Evolutionary conservation across 2,329 filamentous ascomycete genomes (phyloP).

Genomic region (Fusarium torulosum): DNA sequence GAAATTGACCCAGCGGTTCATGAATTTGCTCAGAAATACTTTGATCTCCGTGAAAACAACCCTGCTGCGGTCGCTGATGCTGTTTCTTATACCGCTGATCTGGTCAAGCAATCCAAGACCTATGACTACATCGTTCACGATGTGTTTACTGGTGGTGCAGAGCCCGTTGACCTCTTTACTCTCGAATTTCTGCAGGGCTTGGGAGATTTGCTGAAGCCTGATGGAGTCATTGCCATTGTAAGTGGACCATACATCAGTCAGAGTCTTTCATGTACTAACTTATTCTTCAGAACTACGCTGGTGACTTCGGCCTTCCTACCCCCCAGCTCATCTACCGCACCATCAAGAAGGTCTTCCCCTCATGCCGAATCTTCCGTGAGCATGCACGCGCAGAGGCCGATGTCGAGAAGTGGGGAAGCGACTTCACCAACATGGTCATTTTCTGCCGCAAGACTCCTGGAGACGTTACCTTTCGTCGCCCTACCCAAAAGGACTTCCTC

Average conservation of each 20-base stretch:
- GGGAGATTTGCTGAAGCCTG: slow-evolving; percentile 75
- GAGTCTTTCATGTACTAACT: slow-evolving; percentile 28
- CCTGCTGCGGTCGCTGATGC: slow-evolving; percentile 87
- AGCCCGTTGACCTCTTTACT: slow-evolving; percentile 90
- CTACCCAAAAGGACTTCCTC: slow-evolving; percentile 75
- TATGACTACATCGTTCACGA: slow-evolving; percentile 98
- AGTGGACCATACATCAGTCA: slow-evolving; percentile 50
- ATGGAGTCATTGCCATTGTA: slow-evolving; percentile 90
- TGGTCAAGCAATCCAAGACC: slow-evolving; percentile 59
- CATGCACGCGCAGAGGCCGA: slow-evolving; percentile 64
- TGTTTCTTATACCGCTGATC: slow-evolving; percentile 71
- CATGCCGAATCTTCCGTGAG: slow-evolving; percentile 92
- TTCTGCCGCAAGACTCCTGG: slow-evolving; percentile 80
- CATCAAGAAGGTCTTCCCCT: slow-evolving; percentile 84
- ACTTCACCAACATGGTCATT: slow-evolving; percentile 97
- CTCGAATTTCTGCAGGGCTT: slow-evolving; percentile 83
- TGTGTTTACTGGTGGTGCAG: slow-evolving; percentile 96
- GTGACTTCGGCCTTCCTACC: slow-evolving; percentile 82
- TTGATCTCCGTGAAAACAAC: slow-evolving; percentile 81
- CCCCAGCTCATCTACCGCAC: slow-evolving; percentile 85
- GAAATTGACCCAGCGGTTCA: slow-evolving; percentile 94
- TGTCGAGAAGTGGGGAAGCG: slow-evolving; percentile 63
- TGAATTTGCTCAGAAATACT: slow-evolving; percentile 85
- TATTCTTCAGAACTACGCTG: slow-evolving; percentile 84
- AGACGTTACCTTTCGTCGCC: slow-evolving; percentile 73